A percentile compares a stretch with the other conserved stretches of the same genome.
phyloP scores from a whole-genome alignment of 2,329 filamentous ascomycete species.

The Trichoderma simmonsii region DNA sequence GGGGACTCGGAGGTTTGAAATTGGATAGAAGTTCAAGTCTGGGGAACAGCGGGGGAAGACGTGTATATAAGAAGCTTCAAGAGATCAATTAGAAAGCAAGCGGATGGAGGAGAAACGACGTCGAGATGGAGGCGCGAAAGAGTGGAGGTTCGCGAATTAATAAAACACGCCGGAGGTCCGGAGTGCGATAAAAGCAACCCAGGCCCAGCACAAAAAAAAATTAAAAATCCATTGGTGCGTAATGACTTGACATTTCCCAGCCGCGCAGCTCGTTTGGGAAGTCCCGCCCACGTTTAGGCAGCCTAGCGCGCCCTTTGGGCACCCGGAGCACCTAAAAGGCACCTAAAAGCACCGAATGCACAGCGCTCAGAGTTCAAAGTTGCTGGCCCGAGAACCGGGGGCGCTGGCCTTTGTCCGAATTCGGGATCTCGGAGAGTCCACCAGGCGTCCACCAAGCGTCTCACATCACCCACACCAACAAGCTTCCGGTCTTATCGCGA shows the following conservation, averaged over 20 bases:
- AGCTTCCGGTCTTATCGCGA: neutral
- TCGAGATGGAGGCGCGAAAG: neutral
- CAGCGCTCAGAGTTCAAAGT: neutral
- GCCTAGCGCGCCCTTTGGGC: neutral
- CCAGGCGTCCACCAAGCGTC: neutral
- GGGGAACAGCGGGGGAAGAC: neutral
- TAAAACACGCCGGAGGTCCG: constrained; percentile 15
- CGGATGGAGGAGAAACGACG: neutral
- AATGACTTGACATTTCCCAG: neutral
- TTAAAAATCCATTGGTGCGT: neutral
- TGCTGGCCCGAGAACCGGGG: neutral
- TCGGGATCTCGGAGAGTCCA: constrained; percentile 13
- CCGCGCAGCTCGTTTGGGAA: neutral
- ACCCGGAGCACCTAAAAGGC: neutral
- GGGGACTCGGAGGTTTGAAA: neutral
- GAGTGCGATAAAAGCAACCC: neutral
- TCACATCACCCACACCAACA: neutral
- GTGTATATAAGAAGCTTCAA: neutral
- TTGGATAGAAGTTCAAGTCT: neutral
- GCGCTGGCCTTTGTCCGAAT: constrained; percentile 6
- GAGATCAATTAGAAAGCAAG: neutral
- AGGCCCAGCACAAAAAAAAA: neutral
- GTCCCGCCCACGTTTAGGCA: constrained; percentile 5
- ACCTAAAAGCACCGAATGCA: neutral
- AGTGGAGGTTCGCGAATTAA: constrained; percentile 15